Percentiles rank a stretch among this genome's conserved stretches.
Evolutionary conservation across 306 rosid genomes (phyloP).

Genomic region (Lagenaria siceraria): DNA sequence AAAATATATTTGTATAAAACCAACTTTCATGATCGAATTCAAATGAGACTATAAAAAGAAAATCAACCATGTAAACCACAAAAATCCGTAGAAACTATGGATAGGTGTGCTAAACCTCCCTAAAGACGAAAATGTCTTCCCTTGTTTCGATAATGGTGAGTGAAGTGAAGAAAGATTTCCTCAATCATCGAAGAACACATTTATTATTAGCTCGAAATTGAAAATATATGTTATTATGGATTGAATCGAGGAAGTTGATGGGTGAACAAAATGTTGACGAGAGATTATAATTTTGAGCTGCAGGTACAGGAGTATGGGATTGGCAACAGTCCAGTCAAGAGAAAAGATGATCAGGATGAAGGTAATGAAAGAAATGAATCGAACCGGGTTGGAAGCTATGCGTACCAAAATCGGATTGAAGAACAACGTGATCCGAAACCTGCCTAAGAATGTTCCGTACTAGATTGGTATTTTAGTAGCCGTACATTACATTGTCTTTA

Average conservation of each 20-base stretch:
- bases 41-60: background rate
- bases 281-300: background rate
- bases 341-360: constrained; percentile 74
- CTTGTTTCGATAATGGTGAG: background rate
- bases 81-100: background rate
- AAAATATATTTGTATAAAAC: background rate
- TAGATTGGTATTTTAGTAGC: constrained; percentile 18
- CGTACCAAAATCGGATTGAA: constrained; percentile 76
- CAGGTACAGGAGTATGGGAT: constrained; percentile 95
- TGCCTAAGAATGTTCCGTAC: constrained; percentile 68
- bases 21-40: background rate
- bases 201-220: too few species aligned
- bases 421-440: constrained; percentile 78
- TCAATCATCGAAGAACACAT: background rate
- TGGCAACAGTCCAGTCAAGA: constrained; percentile 74
- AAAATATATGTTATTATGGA: background rate
- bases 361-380: constrained; percentile 72
- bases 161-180: background rate
- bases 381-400: constrained; percentile 76
- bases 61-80: background rate
- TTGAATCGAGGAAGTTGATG: background rate
- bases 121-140: background rate
- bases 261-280: background rate
- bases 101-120: background rate
- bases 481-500: background rate